Base-by-base conservation (phyloP, 2,329 filamentous ascomycete genomes). In the Fusarium nisikadoi region DNA sequence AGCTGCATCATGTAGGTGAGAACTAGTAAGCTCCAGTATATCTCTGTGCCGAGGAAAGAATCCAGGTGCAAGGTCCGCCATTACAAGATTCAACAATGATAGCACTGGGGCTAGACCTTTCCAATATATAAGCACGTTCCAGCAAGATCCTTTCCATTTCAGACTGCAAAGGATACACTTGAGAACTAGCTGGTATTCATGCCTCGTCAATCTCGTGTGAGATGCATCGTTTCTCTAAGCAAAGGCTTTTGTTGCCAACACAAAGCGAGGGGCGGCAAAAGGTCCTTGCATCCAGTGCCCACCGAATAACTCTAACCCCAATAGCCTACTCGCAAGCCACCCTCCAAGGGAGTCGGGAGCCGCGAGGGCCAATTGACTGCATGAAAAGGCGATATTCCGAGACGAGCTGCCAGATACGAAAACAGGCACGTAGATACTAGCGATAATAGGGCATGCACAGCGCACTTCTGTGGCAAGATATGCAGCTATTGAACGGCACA, bases 1-100 rank as follows among this genome's bases (percentile, higher is more conserved):
- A 3, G 3, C 27, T 17, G 20, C 9, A 17, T 3, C 14, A 31
- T 23, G 16, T 4, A 23, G 16, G 8, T 8, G 0, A 19, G 11
- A 14, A 10, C 8, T 27, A 5, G 25, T 8, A 20, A 46, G 12
- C 19, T 46, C 25, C 6, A 20, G 12, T 3, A 10, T 20, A 10
- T 4, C 17, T 25, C 11, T 13, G 13, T 13, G 11, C 8, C 7
- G 8, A 45, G 5, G 17, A 5, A 43, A 12, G 2, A 6, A 19
- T 25, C 25, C 7, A 25, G 4, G 10, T 13, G 23, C 10, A 45
- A 19, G 23, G 8, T 7, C 17, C 12, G 17, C 36, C 8, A 27
- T 25, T 3, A 45, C 25, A 20, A 8, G 23, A 20, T 3, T 14
- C 3, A 49, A 5, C 3, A 9, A 19, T 25, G 4, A 5, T 19